Percentiles rank a stretch among this genome's conserved stretches.
Evolutionary conservation across 345 rosid species (phyloP).

Genomic region (Syzygium jambos): DNA sequence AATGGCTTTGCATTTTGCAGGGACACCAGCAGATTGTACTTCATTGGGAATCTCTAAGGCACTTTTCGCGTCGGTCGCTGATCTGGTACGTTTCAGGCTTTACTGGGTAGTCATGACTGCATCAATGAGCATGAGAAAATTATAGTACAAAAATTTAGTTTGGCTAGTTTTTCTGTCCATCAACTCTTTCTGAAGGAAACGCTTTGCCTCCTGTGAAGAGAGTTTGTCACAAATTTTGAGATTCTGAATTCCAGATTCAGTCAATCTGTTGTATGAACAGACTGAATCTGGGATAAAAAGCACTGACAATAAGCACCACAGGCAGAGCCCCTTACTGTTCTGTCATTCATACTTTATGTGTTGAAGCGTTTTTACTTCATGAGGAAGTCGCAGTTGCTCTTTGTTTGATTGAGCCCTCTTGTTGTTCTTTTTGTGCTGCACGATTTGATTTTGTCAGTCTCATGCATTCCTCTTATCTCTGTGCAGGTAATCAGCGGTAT

Average conservation of each 20-base stretch:
- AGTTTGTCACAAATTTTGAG: neutral
- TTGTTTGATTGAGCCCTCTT: neutral
- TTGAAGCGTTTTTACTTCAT: neutral
- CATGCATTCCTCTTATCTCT: neutral
- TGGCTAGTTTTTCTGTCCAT: neutral
- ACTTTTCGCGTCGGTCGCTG: constrained; percentile 64
- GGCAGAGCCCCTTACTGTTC: neutral
- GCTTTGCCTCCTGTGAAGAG: neutral
- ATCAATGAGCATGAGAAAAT: neutral
- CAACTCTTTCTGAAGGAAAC: neutral
- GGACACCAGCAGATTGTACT: constrained; percentile 92
- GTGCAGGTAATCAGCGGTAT: constrained; percentile 87
- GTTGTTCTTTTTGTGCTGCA: neutral
- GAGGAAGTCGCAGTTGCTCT: neutral
- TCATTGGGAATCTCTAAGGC: constrained; percentile 65
- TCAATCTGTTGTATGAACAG: neutral
- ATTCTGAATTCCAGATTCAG: neutral
- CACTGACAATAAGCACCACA: neutral
- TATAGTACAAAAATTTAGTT: neutral
- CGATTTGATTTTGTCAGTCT: neutral
- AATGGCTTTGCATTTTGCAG: constrained; percentile 15
- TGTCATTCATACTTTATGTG: neutral
- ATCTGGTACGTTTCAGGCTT: constrained; percentile 39
- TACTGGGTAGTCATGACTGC: neutral
- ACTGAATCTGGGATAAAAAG: neutral